phyloP scores from a whole-genome alignment of 148 eudicot species.

The Nepenthes gracilis region DNA sequence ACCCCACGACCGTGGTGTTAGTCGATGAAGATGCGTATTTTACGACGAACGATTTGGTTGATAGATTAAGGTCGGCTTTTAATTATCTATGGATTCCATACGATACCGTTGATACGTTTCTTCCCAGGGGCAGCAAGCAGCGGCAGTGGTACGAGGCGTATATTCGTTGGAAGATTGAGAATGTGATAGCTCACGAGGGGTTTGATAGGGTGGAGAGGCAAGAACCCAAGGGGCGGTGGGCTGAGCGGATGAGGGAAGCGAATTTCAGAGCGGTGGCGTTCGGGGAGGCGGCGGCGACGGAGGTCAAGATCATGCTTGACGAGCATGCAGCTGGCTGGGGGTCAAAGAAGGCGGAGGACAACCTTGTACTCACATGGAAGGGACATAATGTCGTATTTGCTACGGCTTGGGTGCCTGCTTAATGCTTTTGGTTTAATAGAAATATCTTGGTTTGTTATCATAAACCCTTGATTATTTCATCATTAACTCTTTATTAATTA shows the following conservation, averaged over 20 bases:
- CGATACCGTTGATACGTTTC: slow-evolving; percentile 80
- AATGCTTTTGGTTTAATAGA: background rate
- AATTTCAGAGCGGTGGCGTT: slow-evolving; percentile 34
- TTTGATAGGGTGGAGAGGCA: slow-evolving; percentile 57
- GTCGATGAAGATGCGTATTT: slow-evolving; percentile 86
- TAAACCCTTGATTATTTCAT: background rate
- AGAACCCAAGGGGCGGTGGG: slow-evolving; percentile 60
- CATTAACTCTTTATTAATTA: too few relatives aligned
- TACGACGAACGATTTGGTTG: slow-evolving; percentile 39
- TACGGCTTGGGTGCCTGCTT: slow-evolving; percentile 54
- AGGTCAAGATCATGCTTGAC: slow-evolving; percentile 71
- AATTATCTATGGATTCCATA: slow-evolving; percentile 86
- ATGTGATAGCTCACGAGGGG: slow-evolving; percentile 71
- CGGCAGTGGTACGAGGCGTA: slow-evolving; percentile 91
- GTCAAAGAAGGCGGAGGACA: slow-evolving; percentile 74
- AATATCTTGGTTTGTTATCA: slow-evolving; percentile 1
- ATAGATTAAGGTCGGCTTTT: slow-evolving; percentile 60
- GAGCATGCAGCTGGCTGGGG: slow-evolving; percentile 99
- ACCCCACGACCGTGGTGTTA: slow-evolving; percentile 42
- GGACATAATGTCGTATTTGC: slow-evolving; percentile 96
- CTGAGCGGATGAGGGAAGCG: slow-evolving; percentile 49
- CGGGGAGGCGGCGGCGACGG: slow-evolving; percentile 45
- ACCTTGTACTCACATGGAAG: slow-evolving; percentile 90
- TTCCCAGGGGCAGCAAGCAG: slow-evolving; percentile 55
- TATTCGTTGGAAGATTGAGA: slow-evolving; percentile 77